Evolutionary conservation across 2,329 filamentous ascomycete species (phyloP), one percentile per base, ranked within the genome.

Genomic region (Venturia nashicola): DNA sequence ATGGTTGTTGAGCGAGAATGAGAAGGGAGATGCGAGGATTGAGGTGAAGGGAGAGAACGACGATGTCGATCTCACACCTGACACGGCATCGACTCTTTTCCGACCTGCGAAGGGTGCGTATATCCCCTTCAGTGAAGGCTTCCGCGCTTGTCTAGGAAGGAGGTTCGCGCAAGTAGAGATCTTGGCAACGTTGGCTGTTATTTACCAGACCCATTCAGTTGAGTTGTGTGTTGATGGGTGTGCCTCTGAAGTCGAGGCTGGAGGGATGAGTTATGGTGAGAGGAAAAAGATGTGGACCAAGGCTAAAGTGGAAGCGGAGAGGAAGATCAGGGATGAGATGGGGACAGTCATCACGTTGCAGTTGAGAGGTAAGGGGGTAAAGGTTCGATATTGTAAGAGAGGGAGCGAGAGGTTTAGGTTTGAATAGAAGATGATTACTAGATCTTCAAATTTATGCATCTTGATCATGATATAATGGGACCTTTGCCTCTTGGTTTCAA

Each of bases 311-410:
- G 79, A 79, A 69, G 82, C 82, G 36, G 74, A 80, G 65, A 72
- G 76, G 61, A 78, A 82, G 62, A 71, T 91, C 60, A 74, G 73
- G 64, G 75, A 78, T 40, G 85, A 77, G 16, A 78, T 87, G 68
- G 79, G 76, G 36, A 82, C 82, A n/a, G 74, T 89, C 64, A 80
- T 93, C 66, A 91, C 89, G 65, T 76, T 93, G 68, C 89, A 90
- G 76, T 78, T 93, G 73, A 79, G 74, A 46, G 72, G 85, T 39
- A 76, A 77, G 6, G 77, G 81, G 63, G 83, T 93, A 42, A 86
- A 87, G 0, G 76, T 93, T 48, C 76, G 88, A 67, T 74, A 93
- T 67, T 86, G 90, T 11, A 84, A 77, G 76, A 83, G 86, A 68
- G 89, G 89, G 0, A 75, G 82, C 67, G 90, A 92, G 79, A 81